Base-by-base conservation (phyloP, 805 yeast genomes). In the Wickerhamiella musiphila region DNA sequence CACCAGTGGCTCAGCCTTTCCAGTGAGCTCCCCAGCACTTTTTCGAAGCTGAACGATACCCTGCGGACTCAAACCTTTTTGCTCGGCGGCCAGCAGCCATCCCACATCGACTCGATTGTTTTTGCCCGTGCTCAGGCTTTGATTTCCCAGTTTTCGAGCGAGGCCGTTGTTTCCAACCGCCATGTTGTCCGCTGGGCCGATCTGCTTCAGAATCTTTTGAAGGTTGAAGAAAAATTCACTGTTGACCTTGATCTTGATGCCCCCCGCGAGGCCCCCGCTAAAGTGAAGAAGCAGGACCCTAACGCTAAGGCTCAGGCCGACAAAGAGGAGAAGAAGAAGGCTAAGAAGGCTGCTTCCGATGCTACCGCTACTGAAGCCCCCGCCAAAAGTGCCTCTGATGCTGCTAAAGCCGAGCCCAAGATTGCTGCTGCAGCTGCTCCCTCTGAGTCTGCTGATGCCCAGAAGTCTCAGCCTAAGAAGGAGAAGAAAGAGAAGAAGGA, bases 151-250 rank as follows among this genome's bases (percentile, higher is more conserved):
- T 68, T 79, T 68, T 56, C 66, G 16, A 51, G 68, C 8, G 72
- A 68, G 22, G 68, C 73, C 25, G 57, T 73, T 42, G 71, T 74
- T 29, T 56, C 64, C 29, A 61, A 63, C 53, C 78, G 95, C 66
- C 95, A 86, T 56, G 63, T 86, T 37, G 58, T 82, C 39, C 77
- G 98, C 66, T 90, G 96, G 96, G 69, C 71, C 16, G 95, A 84
- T 47, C 68, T 79, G 45, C 58, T 90, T 37, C 96, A 90, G 60
- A 69, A 73, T 48, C 63, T 63, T 11, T 68, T 74, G 21, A 64
- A 69, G 32, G 65, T 57, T 37, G 63, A 54, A n/a, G 66, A 68
- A 31, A 62, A 70, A 45, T 50, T 78, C 40, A 50, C 42, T 28
- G 53, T 84, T 29, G 71, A 81, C 49, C 58, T 60, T 42, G 68